A percentile compares a stretch with the other conserved stretches of the same genome.
Conservation (phyloP, 108 stramenopile species). For the Stephanodiscus minutulus region DNA sequence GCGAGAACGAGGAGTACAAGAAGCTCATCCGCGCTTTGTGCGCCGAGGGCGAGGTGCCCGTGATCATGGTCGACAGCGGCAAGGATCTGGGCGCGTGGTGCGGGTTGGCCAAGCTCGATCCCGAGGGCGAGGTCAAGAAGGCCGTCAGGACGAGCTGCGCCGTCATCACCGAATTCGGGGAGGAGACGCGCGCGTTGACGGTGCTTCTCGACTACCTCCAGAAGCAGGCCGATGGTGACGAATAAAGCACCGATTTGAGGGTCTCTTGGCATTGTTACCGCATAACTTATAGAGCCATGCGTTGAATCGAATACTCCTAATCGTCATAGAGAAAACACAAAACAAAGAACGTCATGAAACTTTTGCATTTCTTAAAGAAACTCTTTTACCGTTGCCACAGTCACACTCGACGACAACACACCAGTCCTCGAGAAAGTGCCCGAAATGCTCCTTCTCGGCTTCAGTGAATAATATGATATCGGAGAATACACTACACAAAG, state of each 20-base stretch:
- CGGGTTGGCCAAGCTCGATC: conserved; percentile 97
- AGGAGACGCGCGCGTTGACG: conserved; percentile 94
- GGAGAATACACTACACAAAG: too few species aligned
- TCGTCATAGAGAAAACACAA: too few species aligned
- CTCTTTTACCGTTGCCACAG: too few species aligned
- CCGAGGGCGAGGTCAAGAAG: conserved; percentile 96
- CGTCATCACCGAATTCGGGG: conserved; percentile 99
- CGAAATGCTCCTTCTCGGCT: too few species aligned
- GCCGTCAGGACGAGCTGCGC: conserved; percentile 96
- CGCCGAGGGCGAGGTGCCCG: conserved; percentile 95
- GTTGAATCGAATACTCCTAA: too few species aligned
- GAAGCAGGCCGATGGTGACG: conserved; percentile 81
- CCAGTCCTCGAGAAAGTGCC: too few species aligned
- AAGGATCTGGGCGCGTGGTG: conserved; percentile 98
- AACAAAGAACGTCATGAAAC: background rate
- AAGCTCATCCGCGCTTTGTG: conserved; percentile 99
- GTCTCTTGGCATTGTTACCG: too few species aligned
- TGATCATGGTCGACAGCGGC: conserved; percentile 96
- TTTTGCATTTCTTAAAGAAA: too few species aligned
- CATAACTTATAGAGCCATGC: too few species aligned
- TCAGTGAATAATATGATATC: too few species aligned
- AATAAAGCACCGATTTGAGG: background rate
- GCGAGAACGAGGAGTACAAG: conserved; percentile 99
- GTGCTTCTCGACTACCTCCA: conserved; percentile 97
- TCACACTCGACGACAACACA: too few species aligned